phyloP scores from a whole-genome alignment of 2,329 filamentous ascomycete species.

The Fusarium sp. region DNA sequence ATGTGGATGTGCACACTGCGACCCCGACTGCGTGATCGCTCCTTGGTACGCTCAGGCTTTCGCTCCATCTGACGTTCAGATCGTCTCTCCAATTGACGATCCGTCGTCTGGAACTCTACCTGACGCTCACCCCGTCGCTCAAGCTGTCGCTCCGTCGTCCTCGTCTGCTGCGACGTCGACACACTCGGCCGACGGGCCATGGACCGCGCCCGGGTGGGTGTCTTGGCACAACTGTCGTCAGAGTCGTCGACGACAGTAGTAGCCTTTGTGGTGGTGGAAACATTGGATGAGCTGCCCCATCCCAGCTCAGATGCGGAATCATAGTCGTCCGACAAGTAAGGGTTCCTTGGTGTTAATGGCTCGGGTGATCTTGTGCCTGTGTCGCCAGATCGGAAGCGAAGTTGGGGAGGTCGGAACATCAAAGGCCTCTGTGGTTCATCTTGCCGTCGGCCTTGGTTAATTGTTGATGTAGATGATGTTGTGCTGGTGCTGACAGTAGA shows the following conservation, averaged over 20 bases:
- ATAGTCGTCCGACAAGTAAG: slow-evolving; percentile 41
- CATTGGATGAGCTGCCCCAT: slow-evolving; percentile 36
- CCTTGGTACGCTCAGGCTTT: slow-evolving; percentile 33
- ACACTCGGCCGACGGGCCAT: slow-evolving; percentile 30
- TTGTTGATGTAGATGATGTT: slow-evolving; percentile 17
- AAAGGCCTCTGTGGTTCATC: slow-evolving; percentile 29
- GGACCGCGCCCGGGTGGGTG: slow-evolving; percentile 32
- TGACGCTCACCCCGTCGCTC: slow-evolving; percentile 27
- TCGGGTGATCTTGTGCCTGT: slow-evolving; percentile 26
- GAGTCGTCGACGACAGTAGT: slow-evolving; percentile 39
- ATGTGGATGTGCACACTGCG: slow-evolving; percentile 44
- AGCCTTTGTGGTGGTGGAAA: slow-evolving; percentile 37
- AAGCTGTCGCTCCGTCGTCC: slow-evolving; percentile 27
- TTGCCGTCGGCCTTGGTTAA: neutral
- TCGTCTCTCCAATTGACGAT: slow-evolving; percentile 11
- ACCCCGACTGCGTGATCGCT: slow-evolving; percentile 40
- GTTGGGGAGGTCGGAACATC: slow-evolving; percentile 39
- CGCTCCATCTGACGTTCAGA: slow-evolving; percentile 26
- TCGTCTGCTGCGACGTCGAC: slow-evolving; percentile 30
- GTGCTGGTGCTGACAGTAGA: slow-evolving; percentile 13
- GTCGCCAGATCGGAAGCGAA: slow-evolving; percentile 39
- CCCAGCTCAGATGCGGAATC: slow-evolving; percentile 39
- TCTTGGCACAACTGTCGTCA: slow-evolving; percentile 38
- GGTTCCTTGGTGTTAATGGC: slow-evolving; percentile 31
- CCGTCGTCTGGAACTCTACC: slow-evolving; percentile 19